Evolutionary conservation across 2,329 filamentous ascomycete genomes (phyloP).

Genomic region (Botrytis hyacinthi): DNA sequence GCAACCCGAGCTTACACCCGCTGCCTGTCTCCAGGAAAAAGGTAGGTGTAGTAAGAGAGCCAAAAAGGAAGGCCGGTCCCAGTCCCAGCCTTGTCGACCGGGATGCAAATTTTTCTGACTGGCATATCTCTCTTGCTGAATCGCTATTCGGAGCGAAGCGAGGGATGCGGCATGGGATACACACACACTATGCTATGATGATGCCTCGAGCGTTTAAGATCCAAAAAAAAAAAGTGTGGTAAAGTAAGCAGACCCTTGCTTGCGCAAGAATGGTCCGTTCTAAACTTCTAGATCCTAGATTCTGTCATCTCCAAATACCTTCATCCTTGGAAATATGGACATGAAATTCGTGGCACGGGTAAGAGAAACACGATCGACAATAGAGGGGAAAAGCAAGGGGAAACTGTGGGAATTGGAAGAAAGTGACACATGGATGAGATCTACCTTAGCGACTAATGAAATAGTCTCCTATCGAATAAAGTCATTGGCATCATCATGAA

Average conservation of each 20-base stretch:
- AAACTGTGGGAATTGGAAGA: neutral
- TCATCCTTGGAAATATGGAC: slow-evolving; percentile 5
- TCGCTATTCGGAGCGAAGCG: neutral
- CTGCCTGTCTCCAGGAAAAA: slow-evolving; percentile 6
- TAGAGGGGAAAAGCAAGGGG: slow-evolving; percentile 13
- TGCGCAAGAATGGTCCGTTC: neutral
- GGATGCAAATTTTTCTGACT: slow-evolving; percentile 3
- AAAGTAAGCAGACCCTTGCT: slow-evolving; percentile 8
- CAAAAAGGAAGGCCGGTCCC: slow-evolving; percentile 15
- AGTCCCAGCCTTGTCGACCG: slow-evolving; percentile 20
- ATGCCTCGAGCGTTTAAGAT: slow-evolving; percentile 11
- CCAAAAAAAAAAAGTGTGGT: neutral
- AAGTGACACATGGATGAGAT: slow-evolving; percentile 11
- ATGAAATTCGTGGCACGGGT: slow-evolving; percentile 16
- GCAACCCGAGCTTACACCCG: slow-evolving; percentile 13
- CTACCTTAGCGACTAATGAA: neutral
- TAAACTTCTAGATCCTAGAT: slow-evolving; percentile 13
- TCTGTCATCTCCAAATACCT: slow-evolving; percentile 13
- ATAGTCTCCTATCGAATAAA: neutral
- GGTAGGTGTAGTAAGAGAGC: slow-evolving; percentile 1
- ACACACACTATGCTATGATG: slow-evolving; percentile 10
- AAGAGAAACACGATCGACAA: slow-evolving; percentile 20
- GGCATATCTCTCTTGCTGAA: slow-evolving; percentile 9
- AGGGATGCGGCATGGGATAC: neutral
- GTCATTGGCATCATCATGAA: neutral